These are phyloP conservation scores for Tylopilus orsonianus DNA, from an alignment of 1,284 basidiomycete genomes.

Conservation along the genomic window DNA sequence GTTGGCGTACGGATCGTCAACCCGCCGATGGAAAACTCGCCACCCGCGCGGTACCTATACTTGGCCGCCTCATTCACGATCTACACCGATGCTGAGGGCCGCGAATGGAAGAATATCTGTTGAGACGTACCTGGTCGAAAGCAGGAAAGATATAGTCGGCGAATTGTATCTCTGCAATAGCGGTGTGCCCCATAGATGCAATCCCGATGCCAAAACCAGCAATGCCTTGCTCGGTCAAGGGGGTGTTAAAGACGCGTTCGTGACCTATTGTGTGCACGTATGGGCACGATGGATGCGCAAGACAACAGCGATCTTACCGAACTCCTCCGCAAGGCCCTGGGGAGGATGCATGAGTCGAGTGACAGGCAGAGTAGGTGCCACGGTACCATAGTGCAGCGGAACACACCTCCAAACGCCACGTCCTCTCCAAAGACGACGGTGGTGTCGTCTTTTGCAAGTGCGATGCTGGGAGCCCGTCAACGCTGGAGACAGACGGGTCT, in stretches of 20 bases:
- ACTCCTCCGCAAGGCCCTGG: slow-evolving; percentile 89
- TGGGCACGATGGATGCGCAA: background rate
- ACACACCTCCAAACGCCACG: slow-evolving; percentile 92
- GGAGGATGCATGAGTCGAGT: slow-evolving; percentile 7
- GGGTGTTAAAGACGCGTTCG: slow-evolving; percentile 95
- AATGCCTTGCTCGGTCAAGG: slow-evolving; percentile 92
- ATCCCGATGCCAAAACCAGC: slow-evolving; percentile 93
- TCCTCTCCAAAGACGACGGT: slow-evolving; percentile 94
- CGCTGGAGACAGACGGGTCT: background rate
- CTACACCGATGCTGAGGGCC: slow-evolving; percentile 40
- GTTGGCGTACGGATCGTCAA: slow-evolving; percentile 87
- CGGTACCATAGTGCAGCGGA: slow-evolving; percentile 80
- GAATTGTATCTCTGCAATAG: slow-evolving; percentile 93
- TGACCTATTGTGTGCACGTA: slow-evolving; percentile 50
- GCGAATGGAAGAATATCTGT: background rate
- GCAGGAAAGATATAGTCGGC: slow-evolving; percentile 88
- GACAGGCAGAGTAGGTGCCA: background rate
- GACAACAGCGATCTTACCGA: slow-evolving; percentile 52
- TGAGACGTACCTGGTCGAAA: slow-evolving; percentile 75
- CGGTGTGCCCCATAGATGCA: slow-evolving; percentile 91
- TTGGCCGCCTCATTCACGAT: slow-evolving; percentile 97
- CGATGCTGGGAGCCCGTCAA: slow-evolving; percentile 53
- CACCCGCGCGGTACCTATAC: slow-evolving; percentile 86
- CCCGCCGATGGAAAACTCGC: slow-evolving; percentile 79
- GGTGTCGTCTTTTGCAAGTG: slow-evolving; percentile 80